Evolutionary conservation across 1,284 basidiomycete genomes (phyloP), one percentile per base, ranked within the genome.

Genomic region (Melanopsichium pennsylvanicum): DNA sequence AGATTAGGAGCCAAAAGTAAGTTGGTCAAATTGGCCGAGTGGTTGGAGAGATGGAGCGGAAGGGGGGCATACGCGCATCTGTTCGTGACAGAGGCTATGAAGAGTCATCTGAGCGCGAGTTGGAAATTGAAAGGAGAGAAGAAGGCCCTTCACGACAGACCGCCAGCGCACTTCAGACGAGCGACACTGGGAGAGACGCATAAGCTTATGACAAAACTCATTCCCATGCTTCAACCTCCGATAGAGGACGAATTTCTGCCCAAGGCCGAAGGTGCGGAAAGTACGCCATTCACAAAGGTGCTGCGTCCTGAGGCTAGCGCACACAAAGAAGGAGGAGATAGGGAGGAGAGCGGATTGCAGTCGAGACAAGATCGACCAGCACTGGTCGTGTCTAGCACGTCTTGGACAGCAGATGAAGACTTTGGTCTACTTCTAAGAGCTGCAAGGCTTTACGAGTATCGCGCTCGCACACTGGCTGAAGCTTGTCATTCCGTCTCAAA

Each of bases 391-490:
- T 92, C 90, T 22, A 92, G 92, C 70, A 99, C 96, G 0, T 93
- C 90, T 10, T 98, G 96, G 95, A 98, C 96, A 0, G 88, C 91
- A 7, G 96, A 99, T 78, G 96, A 99, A 82, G 93, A 98, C 81
- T 97, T 99, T 69, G 84, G 86, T 3, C 86, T 96, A 36, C 86
- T 99, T 5, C 39, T 81, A 8, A 35, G 63, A 4, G 78, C 79
- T 8, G 74, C 71, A 0, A 32, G 60, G 2, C 45, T 84, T 22
- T 96, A 94, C 79, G 89, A 96, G 72, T 64, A 76, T 32, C 84
- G 83, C 54, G 92, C 79, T 0, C 47, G 63, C 4, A 26, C 54
- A 4, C 38, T 75, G 1, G 50, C 48, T 10, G 43, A 47, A 2
- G n/a, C 33, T 9, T 22, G 10, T n/a, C n/a, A n/a, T 40, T 18